Evolutionary conservation across 1,139 yeast genomes (phyloP).

Genomic region (Meyerozyma sp.): DNA sequence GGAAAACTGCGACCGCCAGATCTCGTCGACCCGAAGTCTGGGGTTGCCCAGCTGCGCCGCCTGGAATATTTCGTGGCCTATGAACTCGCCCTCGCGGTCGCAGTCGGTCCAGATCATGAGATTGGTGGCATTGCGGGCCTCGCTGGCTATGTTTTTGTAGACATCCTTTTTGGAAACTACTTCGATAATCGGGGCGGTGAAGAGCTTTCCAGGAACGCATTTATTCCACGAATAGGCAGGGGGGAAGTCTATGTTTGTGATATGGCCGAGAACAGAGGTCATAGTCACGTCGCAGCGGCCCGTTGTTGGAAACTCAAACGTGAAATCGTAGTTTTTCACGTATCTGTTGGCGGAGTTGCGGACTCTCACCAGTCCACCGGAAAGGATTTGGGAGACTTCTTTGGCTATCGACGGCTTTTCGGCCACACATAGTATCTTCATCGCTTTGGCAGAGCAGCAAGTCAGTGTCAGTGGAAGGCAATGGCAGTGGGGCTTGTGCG

Average conservation of each 20-base stretch:
- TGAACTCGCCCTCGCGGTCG: conserved; percentile 96
- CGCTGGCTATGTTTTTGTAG: conserved; percentile 63
- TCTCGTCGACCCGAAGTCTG: conserved; percentile 39
- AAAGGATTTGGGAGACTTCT: conserved; percentile 68
- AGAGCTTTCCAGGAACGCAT: conserved; percentile 61
- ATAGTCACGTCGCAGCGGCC: conserved; percentile 79
- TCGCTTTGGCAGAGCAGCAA: conserved; percentile 11
- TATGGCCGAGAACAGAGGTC: conserved; percentile 90
- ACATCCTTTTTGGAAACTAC: conserved; percentile 41
- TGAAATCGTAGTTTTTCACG: conserved; percentile 78
- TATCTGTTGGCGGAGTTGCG: conserved; percentile 54
- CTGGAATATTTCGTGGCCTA: conserved; percentile 77
- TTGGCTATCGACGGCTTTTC: conserved; percentile 95
- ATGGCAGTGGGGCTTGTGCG: too few species aligned
- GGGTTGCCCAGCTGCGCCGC: conserved; percentile 60
- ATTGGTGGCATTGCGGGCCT: conserved; percentile 55
- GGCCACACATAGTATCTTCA: conserved; percentile 89
- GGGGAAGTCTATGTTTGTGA: conserved; percentile 63
- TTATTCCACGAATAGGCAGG: conserved; percentile 63
- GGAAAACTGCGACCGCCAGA: conserved; percentile 77
- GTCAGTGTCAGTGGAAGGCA: too few species aligned
- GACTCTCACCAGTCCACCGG: conserved; percentile 59
- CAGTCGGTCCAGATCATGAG: conserved; percentile 98
- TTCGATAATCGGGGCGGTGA: conserved; percentile 57
- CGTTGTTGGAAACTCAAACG: conserved; percentile 47